Percentiles rank a stretch among this genome's conserved stretches.
phyloP scores from a whole-genome alignment of 805 yeast genomes.

The Candida chauliodis region DNA sequence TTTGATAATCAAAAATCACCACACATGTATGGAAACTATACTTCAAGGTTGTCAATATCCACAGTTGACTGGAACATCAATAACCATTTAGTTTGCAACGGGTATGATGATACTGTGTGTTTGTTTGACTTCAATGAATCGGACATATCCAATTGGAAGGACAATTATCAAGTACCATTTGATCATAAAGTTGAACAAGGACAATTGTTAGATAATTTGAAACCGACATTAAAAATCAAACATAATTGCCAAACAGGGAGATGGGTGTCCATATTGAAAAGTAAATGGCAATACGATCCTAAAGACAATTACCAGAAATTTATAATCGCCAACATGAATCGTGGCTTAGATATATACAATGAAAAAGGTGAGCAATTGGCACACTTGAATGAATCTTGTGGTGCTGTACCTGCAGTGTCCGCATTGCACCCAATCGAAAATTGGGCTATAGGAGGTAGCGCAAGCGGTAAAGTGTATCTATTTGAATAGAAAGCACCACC shows the following conservation, averaged over 20 bases:
- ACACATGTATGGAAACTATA: constrained; percentile 55
- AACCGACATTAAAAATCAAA: constrained; percentile 61
- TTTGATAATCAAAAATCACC: constrained; percentile 47
- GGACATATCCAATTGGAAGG: constrained; percentile 23
- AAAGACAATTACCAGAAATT: constrained; percentile 73
- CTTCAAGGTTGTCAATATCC: constrained; percentile 76
- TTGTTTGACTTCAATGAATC: constrained; percentile 45
- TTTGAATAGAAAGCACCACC: no score
- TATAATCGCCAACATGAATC: constrained; percentile 90
- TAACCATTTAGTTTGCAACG: constrained; percentile 79
- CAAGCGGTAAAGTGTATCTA: constrained; percentile 83
- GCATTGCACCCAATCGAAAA: constrained; percentile 80
- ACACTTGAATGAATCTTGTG: constrained; percentile 64
- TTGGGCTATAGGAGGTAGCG: constrained; percentile 92
- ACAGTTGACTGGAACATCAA: constrained; percentile 78
- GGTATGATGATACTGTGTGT: constrained; percentile 83
- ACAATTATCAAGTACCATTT: constrained; percentile 7
- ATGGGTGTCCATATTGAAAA: constrained; percentile 91
- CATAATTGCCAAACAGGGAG: constrained; percentile 97
- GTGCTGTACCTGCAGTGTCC: constrained; percentile 92
- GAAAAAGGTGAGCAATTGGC: constrained; percentile 76
- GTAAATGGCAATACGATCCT: constrained; percentile 80
- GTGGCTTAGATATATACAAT: constrained; percentile 78
- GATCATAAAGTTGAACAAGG: constrained; percentile 11
- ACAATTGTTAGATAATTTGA: constrained; percentile 35